Base-by-base conservation (phyloP, 1,139 yeast genomes). In the Schwanniomyces etchellsii region DNA sequence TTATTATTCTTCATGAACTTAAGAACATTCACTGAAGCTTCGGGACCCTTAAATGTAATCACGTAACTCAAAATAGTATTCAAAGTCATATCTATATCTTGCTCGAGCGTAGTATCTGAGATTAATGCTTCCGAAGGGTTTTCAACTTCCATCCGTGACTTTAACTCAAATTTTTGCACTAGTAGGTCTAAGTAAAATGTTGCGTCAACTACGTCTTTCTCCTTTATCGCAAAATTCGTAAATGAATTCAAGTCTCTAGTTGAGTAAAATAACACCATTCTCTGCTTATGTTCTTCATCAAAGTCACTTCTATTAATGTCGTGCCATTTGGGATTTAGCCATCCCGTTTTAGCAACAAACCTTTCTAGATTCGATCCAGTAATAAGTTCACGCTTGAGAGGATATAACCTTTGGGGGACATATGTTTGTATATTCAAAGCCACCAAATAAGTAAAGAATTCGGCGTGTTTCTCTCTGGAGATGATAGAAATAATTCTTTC, bases 21-120 rank as follows among this genome's bases (percentile, higher is more conserved):
- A 20, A 67, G 44, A 3, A 65, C 57, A 15, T 52, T 52, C 4
- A 56, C 39, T 33, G 67, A 59, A 24, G 51, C 51, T 13, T 51
- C 47, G 0, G 61, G 50, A 1, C 67, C 67, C 36, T 62, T 63
- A 40, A 63, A 64, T 5, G 45, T 47, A 62, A 65, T 64, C 14
- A 63, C 52, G 36, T 64, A 58, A 16, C 47, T 42, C 26, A 64
- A 41, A 5, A 62, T 43, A 3, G 51, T 43, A 21, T 49, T 45
- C 1, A 65, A 45, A 5, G 66, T 48, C 1, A 45, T 37, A 29
- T 54, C 60, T 2, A 59, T 45, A 32, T 59, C 58, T 5, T 44
- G 40, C 2, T 39, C 34, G 9, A 52, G 37, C 3, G 34, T 37
- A 2, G 52, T 35, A 21, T 50, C 55, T 6, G 43, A 41, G 3